Percentiles rank a stretch among this genome's conserved stretches.
phyloP scores from a whole-genome alignment of 2,329 filamentous ascomycete species.

The Colletotrichum tropicale region DNA sequence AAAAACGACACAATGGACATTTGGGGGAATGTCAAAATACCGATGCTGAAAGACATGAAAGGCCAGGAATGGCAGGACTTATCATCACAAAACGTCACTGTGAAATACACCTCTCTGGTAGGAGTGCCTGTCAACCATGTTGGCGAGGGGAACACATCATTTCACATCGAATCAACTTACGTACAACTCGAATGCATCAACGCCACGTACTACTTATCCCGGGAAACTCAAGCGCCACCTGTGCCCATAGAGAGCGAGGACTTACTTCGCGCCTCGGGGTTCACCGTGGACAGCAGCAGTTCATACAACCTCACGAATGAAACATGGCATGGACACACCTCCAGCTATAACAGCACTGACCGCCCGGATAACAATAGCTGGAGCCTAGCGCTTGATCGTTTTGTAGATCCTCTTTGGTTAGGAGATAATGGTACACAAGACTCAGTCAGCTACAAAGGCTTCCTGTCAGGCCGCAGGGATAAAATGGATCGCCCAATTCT shows the following conservation, averaged over 20 bases:
- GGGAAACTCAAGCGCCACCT: too few relatives aligned
- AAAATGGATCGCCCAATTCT: not conserved
- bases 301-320: too few relatives aligned
- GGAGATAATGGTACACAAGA: too few relatives aligned
- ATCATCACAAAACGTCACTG: fast-evolving
- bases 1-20: not conserved
- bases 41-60: fast-evolving
- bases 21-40: not conserved
- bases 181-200: not conserved
- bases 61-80: fast-evolving
- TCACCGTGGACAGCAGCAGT: too few relatives aligned
- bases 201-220: not conserved
- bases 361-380: too few relatives aligned
- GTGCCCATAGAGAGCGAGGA: too few relatives aligned
- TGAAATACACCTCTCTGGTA: not conserved
- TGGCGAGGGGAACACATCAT: not conserved
- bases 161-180: not conserved
- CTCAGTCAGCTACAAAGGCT: too few relatives aligned
- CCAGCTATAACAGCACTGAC: too few relatives aligned
- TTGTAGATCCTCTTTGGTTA: not conserved
- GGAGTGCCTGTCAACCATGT: not conserved
- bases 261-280: too few relatives aligned
- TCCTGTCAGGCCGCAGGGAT: too few relatives aligned
- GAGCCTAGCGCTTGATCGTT: too few relatives aligned
- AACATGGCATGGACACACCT: too few relatives aligned